These are phyloP conservation scores for Pneumocystis jirovecii DNA, from an alignment of 1,139 yeast genomes.

Conservation along the genomic window DNA sequence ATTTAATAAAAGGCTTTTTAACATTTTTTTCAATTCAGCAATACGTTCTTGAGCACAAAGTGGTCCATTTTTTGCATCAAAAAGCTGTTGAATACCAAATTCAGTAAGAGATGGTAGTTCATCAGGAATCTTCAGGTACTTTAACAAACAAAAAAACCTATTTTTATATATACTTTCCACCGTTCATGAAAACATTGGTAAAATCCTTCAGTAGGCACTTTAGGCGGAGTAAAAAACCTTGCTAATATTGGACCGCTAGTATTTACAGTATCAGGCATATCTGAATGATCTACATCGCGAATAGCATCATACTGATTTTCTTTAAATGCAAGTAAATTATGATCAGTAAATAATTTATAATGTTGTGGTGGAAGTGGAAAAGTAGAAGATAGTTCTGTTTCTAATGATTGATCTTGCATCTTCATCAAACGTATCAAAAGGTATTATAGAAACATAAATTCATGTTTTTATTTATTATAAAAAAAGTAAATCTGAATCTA, in stretches of 20 bases:
- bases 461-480: not conserved
- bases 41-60: constrained; percentile 36
- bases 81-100: constrained; percentile 15
- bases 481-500: not conserved
- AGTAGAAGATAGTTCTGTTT: constrained; percentile 37
- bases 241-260: constrained; percentile 18
- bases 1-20: constrained; percentile 53
- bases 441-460: not conserved
- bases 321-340: constrained; percentile 26
- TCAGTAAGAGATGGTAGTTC: constrained; percentile 14
- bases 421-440: not conserved
- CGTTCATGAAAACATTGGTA: constrained; percentile 70
- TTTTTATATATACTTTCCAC: constrained; percentile 39
- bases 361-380: constrained; percentile 83
- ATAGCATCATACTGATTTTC: constrained; percentile 9
- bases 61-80: constrained; percentile 52
- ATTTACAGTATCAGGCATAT: not conserved
- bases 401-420: constrained; percentile 12
- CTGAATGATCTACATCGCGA: not conserved
- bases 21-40: constrained; percentile 49
- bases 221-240: constrained; percentile 47
- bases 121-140: constrained; percentile 8
- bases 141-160: not conserved
- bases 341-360: constrained; percentile 50
- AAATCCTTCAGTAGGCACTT: constrained; percentile 40